Evolutionary conservation across 2,329 filamentous ascomycete species (phyloP).

Genomic region (Dryadomyces quercivorus): DNA sequence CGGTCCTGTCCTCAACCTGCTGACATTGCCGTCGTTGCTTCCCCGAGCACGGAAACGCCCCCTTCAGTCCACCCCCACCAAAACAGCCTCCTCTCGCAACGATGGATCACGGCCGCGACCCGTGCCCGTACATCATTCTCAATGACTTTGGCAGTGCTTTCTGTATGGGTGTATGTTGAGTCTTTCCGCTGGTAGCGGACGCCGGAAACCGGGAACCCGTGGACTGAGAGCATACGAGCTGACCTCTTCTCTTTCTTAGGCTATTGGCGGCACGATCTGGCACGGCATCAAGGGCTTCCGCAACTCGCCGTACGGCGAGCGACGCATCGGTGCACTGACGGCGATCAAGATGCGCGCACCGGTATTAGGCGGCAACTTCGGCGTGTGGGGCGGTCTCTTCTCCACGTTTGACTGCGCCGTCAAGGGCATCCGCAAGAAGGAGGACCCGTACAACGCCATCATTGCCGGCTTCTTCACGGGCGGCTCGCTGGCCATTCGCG

Average conservation of each 20-base stretch:
- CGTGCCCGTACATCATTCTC: conserved; percentile 90
- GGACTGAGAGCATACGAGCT: not conserved
- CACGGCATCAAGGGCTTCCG: conserved; percentile 93
- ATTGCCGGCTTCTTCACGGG: conserved; percentile 96
- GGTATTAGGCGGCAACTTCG: conserved; percentile 94
- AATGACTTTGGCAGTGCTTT: conserved; percentile 86
- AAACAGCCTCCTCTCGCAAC: conserved; percentile 21
- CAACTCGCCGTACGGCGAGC: conserved; percentile 83
- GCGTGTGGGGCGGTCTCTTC: conserved; percentile 94
- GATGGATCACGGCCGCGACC: conserved; percentile 95
- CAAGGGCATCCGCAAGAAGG: conserved; percentile 89
- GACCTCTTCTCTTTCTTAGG: conserved; percentile 26
- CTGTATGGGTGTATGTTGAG: conserved; percentile 14
- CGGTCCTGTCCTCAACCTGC: not conserved
- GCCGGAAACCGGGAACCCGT: too few species aligned
- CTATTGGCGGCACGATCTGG: conserved; percentile 77
- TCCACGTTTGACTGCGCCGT: conserved; percentile 93
- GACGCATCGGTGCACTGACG: conserved; percentile 88
- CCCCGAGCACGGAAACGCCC: not conserved
- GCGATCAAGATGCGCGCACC: conserved; percentile 96
- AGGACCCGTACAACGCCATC: conserved; percentile 96
- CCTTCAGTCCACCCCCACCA: not conserved
- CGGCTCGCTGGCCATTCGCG: conserved; percentile 80
- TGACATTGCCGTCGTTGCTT: not conserved
- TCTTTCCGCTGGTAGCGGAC: not conserved